Evolutionary conservation across 2,329 filamentous ascomycete species (phyloP).

Genomic region (Monosporascus cannonballus): DNA sequence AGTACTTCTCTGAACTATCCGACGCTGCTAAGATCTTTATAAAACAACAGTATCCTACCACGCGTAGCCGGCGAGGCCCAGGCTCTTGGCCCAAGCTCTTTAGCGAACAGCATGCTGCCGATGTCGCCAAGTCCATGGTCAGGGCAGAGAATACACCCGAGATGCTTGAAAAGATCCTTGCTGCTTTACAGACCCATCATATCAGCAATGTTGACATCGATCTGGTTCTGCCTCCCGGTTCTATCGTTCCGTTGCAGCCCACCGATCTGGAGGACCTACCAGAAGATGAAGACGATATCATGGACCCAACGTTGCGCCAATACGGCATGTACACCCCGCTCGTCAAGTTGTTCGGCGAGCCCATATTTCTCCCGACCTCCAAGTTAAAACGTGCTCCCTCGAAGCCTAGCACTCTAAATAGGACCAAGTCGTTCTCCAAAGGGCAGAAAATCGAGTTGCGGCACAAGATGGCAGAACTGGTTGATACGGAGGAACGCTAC

Average conservation of each 20-base stretch:
- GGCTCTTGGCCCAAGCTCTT: slow-evolving; percentile 67
- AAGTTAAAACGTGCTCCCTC: slow-evolving; percentile 81
- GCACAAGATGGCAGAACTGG: slow-evolving; percentile 82
- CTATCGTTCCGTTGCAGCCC: slow-evolving; percentile 59
- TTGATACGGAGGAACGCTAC: slow-evolving; percentile 92
- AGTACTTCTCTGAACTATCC: slow-evolving; percentile 88
- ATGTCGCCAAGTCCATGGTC: slow-evolving; percentile 79
- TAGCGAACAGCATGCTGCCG: slow-evolving; percentile 86
- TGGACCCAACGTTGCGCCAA: slow-evolving; percentile 58
- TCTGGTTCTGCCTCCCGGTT: slow-evolving; percentile 72
- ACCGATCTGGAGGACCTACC: slow-evolving; percentile 54
- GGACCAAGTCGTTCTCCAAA: slow-evolving; percentile 69
- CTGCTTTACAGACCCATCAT: slow-evolving; percentile 73
- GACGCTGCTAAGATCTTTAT: slow-evolving; percentile 68
- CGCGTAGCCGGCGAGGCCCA: slow-evolving; percentile 47
- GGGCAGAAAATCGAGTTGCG: slow-evolving; percentile 80
- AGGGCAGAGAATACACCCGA: slow-evolving; percentile 71
- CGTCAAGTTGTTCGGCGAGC: slow-evolving; percentile 73
- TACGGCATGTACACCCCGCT: slow-evolving; percentile 75
- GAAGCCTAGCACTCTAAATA: slow-evolving; percentile 73
- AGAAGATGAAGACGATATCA: slow-evolving; percentile 59
- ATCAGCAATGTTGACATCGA: slow-evolving; percentile 84
- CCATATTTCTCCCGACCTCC: slow-evolving; percentile 81
- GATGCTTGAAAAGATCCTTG: slow-evolving; percentile 65
- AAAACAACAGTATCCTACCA: slow-evolving; percentile 49